Conservation (phyloP, 495 filamentous ascomycete species). For the Chaetomium fimeti region DNA sequence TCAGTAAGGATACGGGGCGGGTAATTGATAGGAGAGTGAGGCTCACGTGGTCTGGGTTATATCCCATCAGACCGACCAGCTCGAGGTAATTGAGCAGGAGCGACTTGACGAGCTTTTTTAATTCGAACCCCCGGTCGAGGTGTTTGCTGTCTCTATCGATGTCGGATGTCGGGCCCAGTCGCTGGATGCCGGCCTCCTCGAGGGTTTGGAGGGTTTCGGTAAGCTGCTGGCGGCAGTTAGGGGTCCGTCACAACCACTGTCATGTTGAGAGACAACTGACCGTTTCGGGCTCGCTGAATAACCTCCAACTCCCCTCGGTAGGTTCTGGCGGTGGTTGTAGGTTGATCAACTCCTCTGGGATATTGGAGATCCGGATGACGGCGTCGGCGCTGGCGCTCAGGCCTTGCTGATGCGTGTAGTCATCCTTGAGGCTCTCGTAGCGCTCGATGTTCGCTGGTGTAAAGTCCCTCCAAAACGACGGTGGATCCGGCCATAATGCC, state of each 20-base stretch:
- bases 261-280: slow-evolving; percentile 38
- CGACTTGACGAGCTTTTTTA: slow-evolving; percentile 76
- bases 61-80: slow-evolving; percentile 65
- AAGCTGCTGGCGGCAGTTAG: slow-evolving; percentile 41
- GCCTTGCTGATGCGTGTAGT: slow-evolving; percentile 43
- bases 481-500: slow-evolving; percentile 71
- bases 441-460: slow-evolving; percentile 71
- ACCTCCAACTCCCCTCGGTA: slow-evolving; percentile 63
- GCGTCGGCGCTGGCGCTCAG: slow-evolving; percentile 26
- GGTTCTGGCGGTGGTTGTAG: slow-evolving; percentile 80
- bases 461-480: slow-evolving; percentile 87
- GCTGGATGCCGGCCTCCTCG: slow-evolving; percentile 64
- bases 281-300: slow-evolving; percentile 68
- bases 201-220: slow-evolving; percentile 65
- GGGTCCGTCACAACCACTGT: not conserved
- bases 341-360: slow-evolving; percentile 72
- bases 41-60: slow-evolving; percentile 58
- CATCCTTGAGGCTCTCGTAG: slow-evolving; percentile 53
- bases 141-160: slow-evolving; percentile 47
- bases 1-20: not conserved
- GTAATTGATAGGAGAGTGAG: slow-evolving; percentile 9
- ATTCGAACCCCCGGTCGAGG: slow-evolving; percentile 68
- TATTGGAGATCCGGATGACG: slow-evolving; percentile 47
- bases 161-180: slow-evolving; percentile 59
- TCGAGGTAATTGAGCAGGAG: slow-evolving; percentile 83